A percentile compares a stretch with the other conserved stretches of the same genome.
Evolutionary conservation across 768 basidiomycete species (phyloP).

Genomic region (Podaxis mareebaensis): DNA sequence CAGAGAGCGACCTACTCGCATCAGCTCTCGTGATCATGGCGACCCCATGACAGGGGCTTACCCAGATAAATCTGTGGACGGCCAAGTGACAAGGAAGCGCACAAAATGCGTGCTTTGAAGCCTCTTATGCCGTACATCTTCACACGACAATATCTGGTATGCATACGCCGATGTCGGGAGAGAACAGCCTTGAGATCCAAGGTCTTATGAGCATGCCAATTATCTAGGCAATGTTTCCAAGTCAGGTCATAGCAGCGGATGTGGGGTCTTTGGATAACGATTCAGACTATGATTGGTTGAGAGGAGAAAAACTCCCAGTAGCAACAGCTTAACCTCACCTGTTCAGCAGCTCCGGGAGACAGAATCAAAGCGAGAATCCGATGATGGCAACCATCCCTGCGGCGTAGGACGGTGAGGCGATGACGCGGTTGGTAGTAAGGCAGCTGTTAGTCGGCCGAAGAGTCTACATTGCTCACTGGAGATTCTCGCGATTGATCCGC

Average conservation of each 20-base stretch:
- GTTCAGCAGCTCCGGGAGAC: background rate
- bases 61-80: background rate
- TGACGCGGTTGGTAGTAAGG: background rate
- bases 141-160: background rate
- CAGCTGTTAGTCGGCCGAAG: background rate
- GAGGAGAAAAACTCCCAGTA: background rate
- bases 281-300: background rate
- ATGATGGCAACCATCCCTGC: background rate
- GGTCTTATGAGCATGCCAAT: slow-evolving; percentile 4
- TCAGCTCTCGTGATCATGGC: slow-evolving; percentile 4
- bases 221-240: background rate
- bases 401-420: background rate
- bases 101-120: background rate
- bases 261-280: background rate
- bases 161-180: background rate
- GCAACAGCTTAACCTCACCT: background rate
- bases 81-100: background rate
- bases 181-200: background rate
- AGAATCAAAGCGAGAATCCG: background rate
- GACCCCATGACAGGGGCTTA: background rate
- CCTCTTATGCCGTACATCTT: background rate
- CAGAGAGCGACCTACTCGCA: background rate
- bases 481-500: background rate
- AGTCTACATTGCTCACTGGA: background rate
- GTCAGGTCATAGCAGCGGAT: background rate